Conservation (phyloP, 257 asterid genomes). For the Solanum corneliomulleri region DNA sequence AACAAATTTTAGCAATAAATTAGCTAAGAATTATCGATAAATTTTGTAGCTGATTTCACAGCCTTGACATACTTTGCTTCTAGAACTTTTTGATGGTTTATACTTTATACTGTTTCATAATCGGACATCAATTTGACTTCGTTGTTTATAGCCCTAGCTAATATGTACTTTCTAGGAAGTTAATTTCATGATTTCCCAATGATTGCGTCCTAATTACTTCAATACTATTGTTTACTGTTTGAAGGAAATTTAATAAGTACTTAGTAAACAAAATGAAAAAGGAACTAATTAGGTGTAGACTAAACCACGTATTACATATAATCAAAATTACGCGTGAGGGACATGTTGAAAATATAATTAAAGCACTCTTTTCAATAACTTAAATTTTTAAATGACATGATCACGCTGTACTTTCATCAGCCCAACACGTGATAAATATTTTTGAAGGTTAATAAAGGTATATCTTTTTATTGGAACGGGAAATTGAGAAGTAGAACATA, state of each 20-base stretch:
- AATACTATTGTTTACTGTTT: background rate
- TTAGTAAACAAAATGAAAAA: background rate
- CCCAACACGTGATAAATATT: background rate
- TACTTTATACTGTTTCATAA: background rate
- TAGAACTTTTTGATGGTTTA: background rate
- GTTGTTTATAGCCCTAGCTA: background rate
- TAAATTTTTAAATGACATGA: background rate
- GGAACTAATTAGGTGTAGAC: background rate
- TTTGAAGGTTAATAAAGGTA: background rate
- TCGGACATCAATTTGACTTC: background rate
- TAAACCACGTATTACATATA: background rate
- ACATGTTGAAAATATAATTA: background rate
- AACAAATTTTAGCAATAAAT: accelerated
- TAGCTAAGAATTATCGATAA: too few relatives aligned
- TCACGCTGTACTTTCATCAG: background rate
- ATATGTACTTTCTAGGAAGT: background rate
- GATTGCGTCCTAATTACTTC: background rate
- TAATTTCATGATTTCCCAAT: background rate
- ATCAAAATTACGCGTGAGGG: background rate
- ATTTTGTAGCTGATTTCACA: background rate
- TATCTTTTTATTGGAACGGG: too few relatives aligned
- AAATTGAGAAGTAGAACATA: background rate
- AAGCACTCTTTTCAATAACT: accelerated
- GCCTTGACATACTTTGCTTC: background rate
- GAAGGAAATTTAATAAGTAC: background rate